phyloP scores from a whole-genome alignment of 176 grass and related monocot genomes.

The Tillandsia leiboldiana region DNA sequence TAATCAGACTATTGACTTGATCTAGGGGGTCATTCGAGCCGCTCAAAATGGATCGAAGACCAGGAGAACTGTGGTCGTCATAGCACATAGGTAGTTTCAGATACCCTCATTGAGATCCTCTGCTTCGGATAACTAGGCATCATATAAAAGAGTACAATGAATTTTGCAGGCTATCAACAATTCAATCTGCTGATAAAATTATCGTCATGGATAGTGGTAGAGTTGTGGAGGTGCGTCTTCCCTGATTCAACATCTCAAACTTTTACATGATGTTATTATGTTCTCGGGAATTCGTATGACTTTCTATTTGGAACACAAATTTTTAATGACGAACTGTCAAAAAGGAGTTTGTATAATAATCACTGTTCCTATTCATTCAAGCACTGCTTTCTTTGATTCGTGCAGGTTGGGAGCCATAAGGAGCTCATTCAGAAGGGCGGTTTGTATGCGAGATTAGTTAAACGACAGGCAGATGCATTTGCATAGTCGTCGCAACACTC shows the following conservation, averaged over 20 bases:
- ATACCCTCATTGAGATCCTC: not conserved
- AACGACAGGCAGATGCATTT: conserved; percentile 60
- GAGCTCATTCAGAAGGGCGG: conserved; percentile 74
- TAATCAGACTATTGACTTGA: conserved; percentile 10
- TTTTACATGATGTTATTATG: not conserved
- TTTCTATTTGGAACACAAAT: not conserved
- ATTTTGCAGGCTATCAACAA: conserved; percentile 74
- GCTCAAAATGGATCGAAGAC: conserved; percentile 36
- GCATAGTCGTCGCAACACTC: conserved; percentile 10
- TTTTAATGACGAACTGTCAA: not conserved
- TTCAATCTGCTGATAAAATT: conserved; percentile 87
- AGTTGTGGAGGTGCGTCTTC: conserved; percentile 70
- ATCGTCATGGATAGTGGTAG: conserved; percentile 85
- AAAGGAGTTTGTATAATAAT: not conserved
- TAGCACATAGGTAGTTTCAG: conserved; percentile 74
- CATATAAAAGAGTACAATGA: conserved; percentile 16
- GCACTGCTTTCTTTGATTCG: not conserved
- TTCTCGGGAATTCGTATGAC: not conserved
- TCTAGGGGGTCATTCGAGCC: conserved; percentile 61
- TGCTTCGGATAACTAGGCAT: not conserved
- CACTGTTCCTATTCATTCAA: not conserved
- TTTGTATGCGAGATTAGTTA: conserved; percentile 80
- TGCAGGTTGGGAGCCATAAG: conserved; percentile 70
- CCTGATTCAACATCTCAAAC: not conserved
- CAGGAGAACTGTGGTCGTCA: conserved; percentile 77